Base-by-base conservation (phyloP, 2,329 filamentous ascomycete species). In the Ramichloridium luteum region DNA sequence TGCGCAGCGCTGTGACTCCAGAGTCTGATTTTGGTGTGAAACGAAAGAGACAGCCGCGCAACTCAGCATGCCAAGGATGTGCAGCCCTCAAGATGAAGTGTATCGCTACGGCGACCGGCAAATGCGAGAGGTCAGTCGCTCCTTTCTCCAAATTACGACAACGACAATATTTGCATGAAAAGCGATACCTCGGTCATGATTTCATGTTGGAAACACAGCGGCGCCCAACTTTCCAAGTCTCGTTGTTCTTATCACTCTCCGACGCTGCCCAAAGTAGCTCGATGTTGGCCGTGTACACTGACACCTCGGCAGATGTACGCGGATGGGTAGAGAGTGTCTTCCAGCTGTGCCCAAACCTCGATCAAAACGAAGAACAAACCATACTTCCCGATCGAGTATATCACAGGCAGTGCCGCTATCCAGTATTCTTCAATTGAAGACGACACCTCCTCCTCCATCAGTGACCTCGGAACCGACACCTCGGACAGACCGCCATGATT, bases 51-150 rank as follows among this genome's bases (percentile, higher is more conserved):
- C 48, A 51, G 35, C 44, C 46, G 4, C 32, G 47, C 18, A 49
- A 50, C 28, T 38, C 34, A 10, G 48, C 48, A 4, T 51, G 48
- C 35, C 44, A 44, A 29, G 33, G 32, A 28, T 51, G 48, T 34
- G 39, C 46, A 3, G 32, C 33, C n/a, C 30, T 49, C 20, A 51
- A 51, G 42, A 49, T 51, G 46, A 48, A 41, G 27, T 43, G 42
- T 25, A 40, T 40, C 25, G 31, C 34, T 11, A 43, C 37, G 6
- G 16, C 31, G n/a, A 39, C 31, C 15, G 42, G 42, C 17, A 37
- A 33, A 30, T 45, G 42, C 31, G 42, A 45, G 31, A 45, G 42
- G 42, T 45, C 35, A 41, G 41, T 39, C 11, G 14, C 12, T 16
- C 13, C 16, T 14, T 28, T 30, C 12, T 27, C 13, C n/a, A 16